Base-by-base conservation (phyloP, 106 monocot species). In the Triglochin maritima region DNA sequence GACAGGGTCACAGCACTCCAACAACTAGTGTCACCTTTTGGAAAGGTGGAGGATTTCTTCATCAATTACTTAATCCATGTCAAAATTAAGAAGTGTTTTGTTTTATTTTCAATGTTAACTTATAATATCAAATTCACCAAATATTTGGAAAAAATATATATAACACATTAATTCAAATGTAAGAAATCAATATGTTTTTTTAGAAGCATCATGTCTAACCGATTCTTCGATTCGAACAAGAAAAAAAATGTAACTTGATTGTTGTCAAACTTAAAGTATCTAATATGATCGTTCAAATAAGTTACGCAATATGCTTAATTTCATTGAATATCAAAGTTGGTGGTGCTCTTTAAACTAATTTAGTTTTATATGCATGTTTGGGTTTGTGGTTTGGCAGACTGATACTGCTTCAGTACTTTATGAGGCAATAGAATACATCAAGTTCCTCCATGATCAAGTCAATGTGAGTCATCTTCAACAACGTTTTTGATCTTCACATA, bases 401-500 rank as follows among this genome's bases (percentile, higher is more conserved):
- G 90, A 91, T 79, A 91, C 90, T 2, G 86, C 90, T 67, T 91
- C 90, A 13, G 90, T 91, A 51, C 87, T 91, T 46, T 77, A 82
- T 49, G 90, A 91, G 60, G 87, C 86, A 51, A 87, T 91, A 48
- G 84, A 84, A 12, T 91, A 91, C 72, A 91, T 91, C 65, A 91
- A 91, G 74, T 91, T 82, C 76, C 90, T 91, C 69, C 90, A 91
- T 72, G 84, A 84, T 17, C 90, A 91, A 87, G 84, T 91, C 66
- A 70, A 71, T 74, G 90, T 91, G 82, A 70, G 84, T 69, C 29
- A 8, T 69, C 61, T 29, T 29, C 46, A 11, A 2, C 44, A 9
- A 16, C 2, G 0, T 4, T 59, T 29, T 59, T 29, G 17, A 59
- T 9, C 16, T 59, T 29, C 3, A n/a, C 11, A 8, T 59, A 4